A percentile compares a stretch with the other conserved stretches of the same genome.
These are phyloP conservation scores for Inga laurina DNA, from an alignment of 306 rosid genomes.

Conservation along the genomic window DNA sequence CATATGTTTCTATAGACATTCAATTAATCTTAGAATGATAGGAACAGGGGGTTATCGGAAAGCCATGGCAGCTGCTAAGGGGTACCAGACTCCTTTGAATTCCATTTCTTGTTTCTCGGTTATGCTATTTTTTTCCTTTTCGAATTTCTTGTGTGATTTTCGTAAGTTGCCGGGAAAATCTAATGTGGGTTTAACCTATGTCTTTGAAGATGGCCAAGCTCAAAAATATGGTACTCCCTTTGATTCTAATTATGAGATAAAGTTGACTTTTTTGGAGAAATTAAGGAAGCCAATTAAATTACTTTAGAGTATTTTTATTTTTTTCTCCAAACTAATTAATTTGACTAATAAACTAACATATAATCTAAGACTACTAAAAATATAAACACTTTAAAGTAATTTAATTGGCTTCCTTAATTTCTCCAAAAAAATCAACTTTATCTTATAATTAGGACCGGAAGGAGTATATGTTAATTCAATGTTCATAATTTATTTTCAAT, in stretches of 20 bases:
- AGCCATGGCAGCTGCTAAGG: slow-evolving; percentile 38
- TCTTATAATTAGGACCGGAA: too few relatives aligned
- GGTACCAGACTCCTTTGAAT: not conserved
- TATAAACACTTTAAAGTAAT: too few relatives aligned
- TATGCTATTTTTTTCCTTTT: not conserved
- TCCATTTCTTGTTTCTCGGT: not conserved
- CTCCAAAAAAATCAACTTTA: too few relatives aligned
- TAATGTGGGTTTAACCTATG: slow-evolving; percentile 35
- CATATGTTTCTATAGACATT: not conserved
- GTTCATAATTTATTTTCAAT: not conserved
- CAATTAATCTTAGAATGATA: slow-evolving; percentile 5
- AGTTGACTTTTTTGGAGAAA: too few relatives aligned
- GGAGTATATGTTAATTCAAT: not conserved
- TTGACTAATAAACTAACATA: too few relatives aligned
- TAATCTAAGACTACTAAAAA: too few relatives aligned
- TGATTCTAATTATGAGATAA: too few relatives aligned
- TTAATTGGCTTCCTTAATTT: too few relatives aligned
- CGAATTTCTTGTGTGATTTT: slow-evolving; percentile 17
- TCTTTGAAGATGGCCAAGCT: slow-evolving; percentile 37
- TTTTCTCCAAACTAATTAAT: too few relatives aligned
- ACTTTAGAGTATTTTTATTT: too few relatives aligned
- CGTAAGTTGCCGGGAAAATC: slow-evolving; percentile 46
- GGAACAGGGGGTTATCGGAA: not conserved
- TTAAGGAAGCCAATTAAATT: too few relatives aligned
- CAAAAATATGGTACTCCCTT: slow-evolving; percentile 38